Evolutionary conservation across 192 early-diverging fungal genomes (phyloP).

Genomic region (Backusella parvicylindrica): DNA sequence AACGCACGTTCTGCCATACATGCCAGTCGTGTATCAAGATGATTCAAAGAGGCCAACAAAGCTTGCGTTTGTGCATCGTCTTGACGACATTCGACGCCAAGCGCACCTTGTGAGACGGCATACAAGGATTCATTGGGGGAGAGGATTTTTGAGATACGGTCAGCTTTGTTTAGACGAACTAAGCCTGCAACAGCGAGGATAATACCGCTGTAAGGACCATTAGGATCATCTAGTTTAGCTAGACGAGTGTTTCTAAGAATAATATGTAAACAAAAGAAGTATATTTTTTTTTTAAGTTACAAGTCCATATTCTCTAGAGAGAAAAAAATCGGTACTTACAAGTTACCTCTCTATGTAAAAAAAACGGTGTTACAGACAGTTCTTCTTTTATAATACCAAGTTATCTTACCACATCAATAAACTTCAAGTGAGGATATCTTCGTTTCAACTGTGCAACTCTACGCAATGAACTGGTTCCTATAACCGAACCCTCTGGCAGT

Average conservation of each 20-base stretch:
- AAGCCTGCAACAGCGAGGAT: constrained; percentile 87
- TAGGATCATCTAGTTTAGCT: constrained; percentile 76
- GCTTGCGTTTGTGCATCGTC: constrained; percentile 49
- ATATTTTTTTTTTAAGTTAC: too few species aligned
- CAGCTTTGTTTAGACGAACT: constrained; percentile 58
- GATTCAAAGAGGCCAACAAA: constrained; percentile 61
- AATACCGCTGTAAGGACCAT: constrained; percentile 69
- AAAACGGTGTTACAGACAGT: background rate
- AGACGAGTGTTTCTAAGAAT: constrained; percentile 73
- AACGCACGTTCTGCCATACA: constrained; percentile 82
- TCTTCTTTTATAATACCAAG: background rate
- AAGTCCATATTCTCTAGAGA: too few species aligned
- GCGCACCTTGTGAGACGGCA: constrained; percentile 90
- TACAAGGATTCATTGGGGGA: constrained; percentile 60
- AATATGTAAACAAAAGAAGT: background rate
- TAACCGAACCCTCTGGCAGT: constrained; percentile 69
- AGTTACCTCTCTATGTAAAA: constrained; percentile 25
- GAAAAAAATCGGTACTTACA: constrained; percentile 28
- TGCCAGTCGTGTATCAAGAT: constrained; percentile 56
- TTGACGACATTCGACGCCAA: constrained; percentile 76
- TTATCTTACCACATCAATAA: constrained; percentile 65
- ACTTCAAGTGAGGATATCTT: constrained; percentile 70
- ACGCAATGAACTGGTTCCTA: constrained; percentile 88
- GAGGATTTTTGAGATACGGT: constrained; percentile 74
- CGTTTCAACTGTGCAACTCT: constrained; percentile 81